Conservation (phyloP, 805 yeast species). For the Cyberlindnera samutprakarnensis region DNA sequence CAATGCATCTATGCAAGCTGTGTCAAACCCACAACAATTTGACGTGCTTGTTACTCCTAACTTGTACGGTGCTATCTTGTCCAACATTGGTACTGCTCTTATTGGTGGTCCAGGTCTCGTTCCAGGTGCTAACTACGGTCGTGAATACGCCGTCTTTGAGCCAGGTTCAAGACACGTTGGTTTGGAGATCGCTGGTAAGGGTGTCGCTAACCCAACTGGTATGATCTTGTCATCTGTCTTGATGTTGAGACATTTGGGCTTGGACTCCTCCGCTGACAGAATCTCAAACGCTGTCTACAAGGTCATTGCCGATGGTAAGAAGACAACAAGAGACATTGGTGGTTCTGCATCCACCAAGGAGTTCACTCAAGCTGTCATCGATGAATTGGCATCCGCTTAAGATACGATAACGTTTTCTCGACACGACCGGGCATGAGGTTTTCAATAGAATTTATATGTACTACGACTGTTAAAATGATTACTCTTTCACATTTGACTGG, state of each 20-base stretch:
- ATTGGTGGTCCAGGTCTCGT: constrained; percentile 98
- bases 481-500: too few species aligned
- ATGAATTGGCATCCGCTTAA: constrained; percentile 16
- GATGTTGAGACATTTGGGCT: constrained; percentile 93
- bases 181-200: constrained; percentile 88
- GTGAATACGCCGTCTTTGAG: constrained; percentile 96
- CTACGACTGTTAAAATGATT: too few species aligned
- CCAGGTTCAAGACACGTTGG: constrained; percentile 99
- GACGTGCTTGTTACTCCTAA: constrained; percentile 97
- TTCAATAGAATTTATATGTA: too few species aligned
- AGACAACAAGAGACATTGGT: constrained; percentile 85
- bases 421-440: too few species aligned
- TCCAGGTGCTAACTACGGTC: constrained; percentile 97
- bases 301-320: constrained; percentile 82
- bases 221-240: constrained; percentile 87
- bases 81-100: constrained; percentile 95
- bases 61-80: constrained; percentile 94
- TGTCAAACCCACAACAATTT: constrained; percentile 95
- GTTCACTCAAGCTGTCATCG: constrained; percentile 86
- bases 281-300: constrained; percentile 85
- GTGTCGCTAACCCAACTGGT: constrained; percentile 97
- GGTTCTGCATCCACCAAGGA: constrained; percentile 87
- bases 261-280: constrained; percentile 75
- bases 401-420: not conserved
- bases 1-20: constrained; percentile 99